Evolutionary conservation across 306 rosid genomes (phyloP), one percentile per base, ranked within the genome.

Genomic region (Luffa acutangula): DNA sequence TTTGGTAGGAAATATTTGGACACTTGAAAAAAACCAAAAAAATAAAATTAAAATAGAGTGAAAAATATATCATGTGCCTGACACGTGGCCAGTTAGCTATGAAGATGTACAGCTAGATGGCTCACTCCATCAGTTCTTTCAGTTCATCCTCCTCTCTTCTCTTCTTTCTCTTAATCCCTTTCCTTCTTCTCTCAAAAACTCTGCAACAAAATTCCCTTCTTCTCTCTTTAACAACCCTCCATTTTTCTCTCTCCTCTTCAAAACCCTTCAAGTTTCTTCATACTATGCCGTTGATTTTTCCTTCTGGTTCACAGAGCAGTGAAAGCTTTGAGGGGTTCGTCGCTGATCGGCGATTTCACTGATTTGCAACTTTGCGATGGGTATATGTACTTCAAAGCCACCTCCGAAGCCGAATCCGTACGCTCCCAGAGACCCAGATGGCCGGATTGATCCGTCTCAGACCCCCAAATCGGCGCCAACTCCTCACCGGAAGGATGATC

Each of bases 301-400:
- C 25, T 15, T 14, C 46, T 52, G 31, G 21, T 34, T 33, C 48
- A 7, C 62, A 1, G 17, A 75, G 20, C n/a, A 71, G 41, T 71
- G 0, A 36, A n/a, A 53, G 2, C 33, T 9, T 48, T n/a, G 12
- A 45, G 34, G 34, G 57, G 46, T 36, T 78, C 18, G 34, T 78
- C 63, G 6, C 11, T 36, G 81, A 64, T 33, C 36, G 12, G 45
- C 25, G 20, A 62, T 33, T 78, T 65, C 73, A 37, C 49, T 37
- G 12, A 64, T 65, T 65, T 65, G 1, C 13, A 3, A 6, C 41
- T 66, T 66, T 76, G 14, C 87, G 64, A 93, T 96, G 99, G 99
- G 99, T 80, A 84, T 81, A 78, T 96, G 98, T 86, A 91, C 98
- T 45, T 96, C 99, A 12, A 96, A 91, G 85, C 97, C 97, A 9